Evolutionary conservation across 768 basidiomycete species (phyloP), one percentile per base, ranked within the genome.

Genomic region (Macrolepiota fuliginosa): DNA sequence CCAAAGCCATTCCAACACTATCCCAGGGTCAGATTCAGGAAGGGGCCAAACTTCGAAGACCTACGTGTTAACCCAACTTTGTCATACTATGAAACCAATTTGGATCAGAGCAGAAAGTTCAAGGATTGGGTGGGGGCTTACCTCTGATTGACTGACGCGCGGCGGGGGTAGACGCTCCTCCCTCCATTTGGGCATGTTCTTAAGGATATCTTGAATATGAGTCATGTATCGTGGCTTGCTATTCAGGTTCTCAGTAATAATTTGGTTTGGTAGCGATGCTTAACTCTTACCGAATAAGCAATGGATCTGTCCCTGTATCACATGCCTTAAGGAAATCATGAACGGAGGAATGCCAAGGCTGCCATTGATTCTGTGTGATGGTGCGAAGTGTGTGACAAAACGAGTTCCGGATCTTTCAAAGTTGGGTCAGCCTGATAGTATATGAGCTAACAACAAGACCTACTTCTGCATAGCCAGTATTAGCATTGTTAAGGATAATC

Each of bases 391-490:
- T 82, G 63, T 84, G 84, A 49, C 91, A 88, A 50, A 93, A 83
- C 62, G 86, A 81, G 29, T 78, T 77, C 55, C 93, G 81, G 63
- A 93, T 85, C 91, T 92, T 66, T 35, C 51, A 25, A 40, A 35
- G 62, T 36, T 27, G 42, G 24, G 32, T 55, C 42, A 27, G 50
- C 50, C 39, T 2, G 27, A 35, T 56, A 40, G 29, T 35, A 62
- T 36, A 46, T 63, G 15, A 57, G 61, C 29, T 22, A 47, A 51
- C 36, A 2, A 59, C 47, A 2, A 49, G 64, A 46, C 73, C 42
- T 71, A 91, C 94, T 76, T 96, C 94, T 13, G 90, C 92, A 70
- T 94, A 97, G 37, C 87, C 86, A 3, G 91, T 93, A 63, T 89
- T 83, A 24, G 90, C 81, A 67, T 92, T 91, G 19, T 85, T 81